A percentile compares a stretch with the other conserved stretches of the same genome.
These are phyloP conservation scores for Balansia obtecta DNA, from an alignment of 2,329 filamentous ascomycete species.

Conservation along the genomic window DNA sequence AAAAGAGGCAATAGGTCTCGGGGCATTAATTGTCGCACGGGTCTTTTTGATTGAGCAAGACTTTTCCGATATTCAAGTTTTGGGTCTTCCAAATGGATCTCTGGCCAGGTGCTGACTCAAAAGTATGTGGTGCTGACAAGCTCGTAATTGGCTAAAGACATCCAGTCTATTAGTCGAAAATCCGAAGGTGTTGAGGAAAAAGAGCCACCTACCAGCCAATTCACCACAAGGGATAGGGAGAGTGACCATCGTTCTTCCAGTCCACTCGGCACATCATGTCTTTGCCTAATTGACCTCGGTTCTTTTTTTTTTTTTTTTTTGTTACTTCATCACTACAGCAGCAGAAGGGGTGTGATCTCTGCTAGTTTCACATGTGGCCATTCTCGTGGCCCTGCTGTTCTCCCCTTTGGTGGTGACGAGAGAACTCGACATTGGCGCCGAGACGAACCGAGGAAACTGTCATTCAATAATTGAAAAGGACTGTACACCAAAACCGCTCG, in stretches of 20 bases:
- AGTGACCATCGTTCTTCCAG: not conserved
- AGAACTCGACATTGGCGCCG: too few species aligned
- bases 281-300: too few species aligned
- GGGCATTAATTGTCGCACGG: not conserved
- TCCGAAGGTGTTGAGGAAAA: not conserved
- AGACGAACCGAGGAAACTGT: too few species aligned
- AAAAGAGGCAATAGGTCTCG: constrained; percentile 1
- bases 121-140: not conserved
- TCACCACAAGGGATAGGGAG: not conserved
- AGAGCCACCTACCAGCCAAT: not conserved
- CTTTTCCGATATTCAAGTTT: not conserved
- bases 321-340: too few species aligned
- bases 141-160: not conserved
- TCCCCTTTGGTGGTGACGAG: too few species aligned
- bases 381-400: too few species aligned
- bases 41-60: not conserved
- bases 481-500: too few species aligned
- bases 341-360: too few species aligned
- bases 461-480: too few species aligned
- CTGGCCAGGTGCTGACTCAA: not conserved
- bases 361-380: too few species aligned
- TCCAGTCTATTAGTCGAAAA: not conserved
- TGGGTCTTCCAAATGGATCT: not conserved
- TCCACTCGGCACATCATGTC: not conserved
- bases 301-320: too few species aligned